These are phyloP conservation scores for Helotiales sp. DNA, from an alignment of 2,329 filamentous ascomycete genomes.

Conservation along the genomic window DNA sequence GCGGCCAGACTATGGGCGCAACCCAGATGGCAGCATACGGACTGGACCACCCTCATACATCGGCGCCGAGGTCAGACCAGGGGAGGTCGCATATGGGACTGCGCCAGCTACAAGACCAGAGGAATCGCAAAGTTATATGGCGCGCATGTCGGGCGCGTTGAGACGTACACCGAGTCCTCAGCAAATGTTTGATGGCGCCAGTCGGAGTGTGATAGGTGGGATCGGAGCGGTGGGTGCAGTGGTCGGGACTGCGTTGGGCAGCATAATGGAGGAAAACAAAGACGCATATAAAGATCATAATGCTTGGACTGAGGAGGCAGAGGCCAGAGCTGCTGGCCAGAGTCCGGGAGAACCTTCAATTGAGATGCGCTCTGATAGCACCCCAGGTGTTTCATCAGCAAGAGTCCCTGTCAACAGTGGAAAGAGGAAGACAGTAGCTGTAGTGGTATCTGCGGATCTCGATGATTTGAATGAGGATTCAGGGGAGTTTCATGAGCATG, in stretches of 20 bases:
- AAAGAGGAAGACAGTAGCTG: slow-evolving; percentile 74
- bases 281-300: slow-evolving; percentile 82
- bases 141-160: slow-evolving; percentile 78
- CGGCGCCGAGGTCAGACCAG: slow-evolving; percentile 39
- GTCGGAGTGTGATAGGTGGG: slow-evolving; percentile 77
- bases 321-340: slow-evolving; percentile 57
- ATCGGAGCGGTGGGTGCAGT: slow-evolving; percentile 80
- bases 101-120: slow-evolving; percentile 37
- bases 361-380: slow-evolving; percentile 27
- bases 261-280: slow-evolving; percentile 82
- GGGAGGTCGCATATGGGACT: slow-evolving; percentile 44
- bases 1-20: slow-evolving; percentile 31
- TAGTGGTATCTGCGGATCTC: slow-evolving; percentile 81
- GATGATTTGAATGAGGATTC: slow-evolving; percentile 61
- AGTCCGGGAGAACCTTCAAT: slow-evolving; percentile 29
- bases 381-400: slow-evolving; percentile 31
- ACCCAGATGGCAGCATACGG: slow-evolving; percentile 33
- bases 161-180: slow-evolving; percentile 83
- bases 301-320: slow-evolving; percentile 89
- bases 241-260: slow-evolving; percentile 78
- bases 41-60: slow-evolving; percentile 42
- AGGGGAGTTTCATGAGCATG: slow-evolving; percentile 70
- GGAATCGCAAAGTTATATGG: slow-evolving; percentile 63
- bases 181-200: slow-evolving; percentile 82
- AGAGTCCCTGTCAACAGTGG: slow-evolving; percentile 23